Conservation (phyloP, 75 land plant genomes). For the Chamaecyparis obtusa region DNA sequence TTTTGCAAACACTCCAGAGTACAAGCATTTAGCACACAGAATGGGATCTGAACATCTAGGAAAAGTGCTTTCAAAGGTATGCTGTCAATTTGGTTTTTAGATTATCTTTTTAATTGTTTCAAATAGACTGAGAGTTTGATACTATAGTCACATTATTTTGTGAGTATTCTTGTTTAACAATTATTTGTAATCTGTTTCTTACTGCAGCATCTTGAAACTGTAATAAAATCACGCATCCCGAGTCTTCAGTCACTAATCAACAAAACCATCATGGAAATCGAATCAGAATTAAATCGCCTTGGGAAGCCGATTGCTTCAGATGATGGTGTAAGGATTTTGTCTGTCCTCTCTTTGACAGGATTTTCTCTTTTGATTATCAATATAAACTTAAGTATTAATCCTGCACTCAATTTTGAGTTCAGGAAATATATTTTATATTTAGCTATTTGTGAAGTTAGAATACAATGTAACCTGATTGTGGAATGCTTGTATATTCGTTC, state of each 20-base stretch:
- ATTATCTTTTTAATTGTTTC: neutral
- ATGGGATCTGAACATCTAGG: slow-evolving; percentile 96
- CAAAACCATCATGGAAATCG: slow-evolving; percentile 80
- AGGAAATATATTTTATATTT: neutral
- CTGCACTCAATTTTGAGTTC: neutral
- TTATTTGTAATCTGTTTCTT: neutral
- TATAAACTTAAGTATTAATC: no score
- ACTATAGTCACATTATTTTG: neutral
- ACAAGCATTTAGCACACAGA: slow-evolving; percentile 71
- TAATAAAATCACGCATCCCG: slow-evolving; percentile 90
- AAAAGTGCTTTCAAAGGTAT: slow-evolving; percentile 89
- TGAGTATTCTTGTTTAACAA: neutral
- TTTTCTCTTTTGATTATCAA: neutral
- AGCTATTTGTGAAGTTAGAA: neutral
- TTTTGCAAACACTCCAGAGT: slow-evolving; percentile 69
- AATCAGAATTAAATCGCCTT: slow-evolving; percentile 75
- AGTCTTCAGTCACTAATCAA: slow-evolving; percentile 82
- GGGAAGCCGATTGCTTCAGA: slow-evolving; percentile 90
- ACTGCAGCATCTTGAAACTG: slow-evolving; percentile 85
- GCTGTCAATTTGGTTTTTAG: neutral
- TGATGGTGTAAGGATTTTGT: slow-evolving; percentile 68
- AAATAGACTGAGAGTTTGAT: neutral
- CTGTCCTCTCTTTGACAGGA: neutral
- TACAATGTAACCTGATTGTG: neutral
- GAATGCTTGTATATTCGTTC: neutral